A percentile compares a stretch with the other conserved stretches of the same genome.
Evolutionary conservation across 2,329 filamentous ascomycete species (phyloP).

Genomic region (Trichoderma aggressivum): DNA sequence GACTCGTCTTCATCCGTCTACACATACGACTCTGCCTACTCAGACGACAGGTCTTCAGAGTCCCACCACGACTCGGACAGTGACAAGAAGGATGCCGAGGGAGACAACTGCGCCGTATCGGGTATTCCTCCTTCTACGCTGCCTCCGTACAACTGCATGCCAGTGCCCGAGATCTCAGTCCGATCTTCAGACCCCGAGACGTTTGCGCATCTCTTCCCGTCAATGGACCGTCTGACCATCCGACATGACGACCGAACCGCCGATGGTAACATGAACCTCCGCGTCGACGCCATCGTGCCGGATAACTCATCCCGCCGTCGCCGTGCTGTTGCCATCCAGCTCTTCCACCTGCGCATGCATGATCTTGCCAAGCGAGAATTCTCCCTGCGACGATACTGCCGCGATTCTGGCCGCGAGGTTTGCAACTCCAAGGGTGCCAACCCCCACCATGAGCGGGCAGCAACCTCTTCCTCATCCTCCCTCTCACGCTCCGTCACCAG

Average conservation of each 20-base stretch:
- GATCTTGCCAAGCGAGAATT: conserved; percentile 84
- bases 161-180: conserved; percentile 54
- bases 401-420: conserved; percentile 88
- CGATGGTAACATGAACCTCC: conserved; percentile 95
- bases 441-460: conserved; percentile 23
- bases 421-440: conserved; percentile 78
- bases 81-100: conserved; percentile 23
- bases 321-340: conserved; percentile 52
- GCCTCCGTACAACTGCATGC: conserved; percentile 58
- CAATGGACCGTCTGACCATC: conserved; percentile 73
- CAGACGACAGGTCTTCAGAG: conserved; percentile 27
- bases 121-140: conserved; percentile 48
- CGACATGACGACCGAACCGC: conserved; percentile 85
- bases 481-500: conserved; percentile 48
- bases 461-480: conserved; percentile 18
- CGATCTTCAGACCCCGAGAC: conserved; percentile 75
- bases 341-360: conserved; percentile 95
- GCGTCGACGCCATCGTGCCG: conserved; percentile 71
- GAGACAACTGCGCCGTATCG: conserved; percentile 24
- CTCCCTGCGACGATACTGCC: conserved; percentile 85
- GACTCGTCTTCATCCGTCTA: conserved; percentile 58
- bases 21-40: conserved; percentile 74
- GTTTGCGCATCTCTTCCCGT: conserved; percentile 84
- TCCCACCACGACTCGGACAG: conserved; percentile 28
- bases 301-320: conserved; percentile 53